Conservation (phyloP, 2,329 filamentous ascomycete species). For the Colletotrichum euphorbiae region DNA sequence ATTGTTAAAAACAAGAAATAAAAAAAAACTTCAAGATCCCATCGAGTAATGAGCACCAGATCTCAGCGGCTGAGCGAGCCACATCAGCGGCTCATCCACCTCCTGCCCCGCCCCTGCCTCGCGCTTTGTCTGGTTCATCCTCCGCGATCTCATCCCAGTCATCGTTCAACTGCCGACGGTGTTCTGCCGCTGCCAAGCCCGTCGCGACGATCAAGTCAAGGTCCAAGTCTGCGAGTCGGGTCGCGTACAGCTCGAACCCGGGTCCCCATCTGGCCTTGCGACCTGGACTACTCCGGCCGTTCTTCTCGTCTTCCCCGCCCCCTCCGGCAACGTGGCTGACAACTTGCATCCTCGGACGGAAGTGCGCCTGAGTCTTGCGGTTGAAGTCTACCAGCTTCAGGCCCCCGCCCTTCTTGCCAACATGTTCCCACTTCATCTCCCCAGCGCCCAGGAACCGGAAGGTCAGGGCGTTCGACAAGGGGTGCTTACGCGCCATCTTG, state of each 20-base stretch:
- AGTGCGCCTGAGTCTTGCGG: conserved; percentile 20
- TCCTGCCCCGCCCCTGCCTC: background rate
- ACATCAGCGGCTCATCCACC: no score
- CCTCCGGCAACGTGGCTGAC: background rate
- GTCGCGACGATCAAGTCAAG: conserved; percentile 37
- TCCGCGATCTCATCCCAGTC: conserved; percentile 23
- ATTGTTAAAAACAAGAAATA: background rate
- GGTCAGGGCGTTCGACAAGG: conserved; percentile 21
- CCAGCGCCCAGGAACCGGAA: conserved; percentile 31
- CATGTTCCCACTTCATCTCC: conserved; percentile 36
- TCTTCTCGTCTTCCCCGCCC: background rate
- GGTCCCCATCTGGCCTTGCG: conserved; percentile 7
- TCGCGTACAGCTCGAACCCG: conserved; percentile 34
- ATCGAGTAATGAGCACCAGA: conserved; percentile 19
- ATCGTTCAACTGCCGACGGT: conserved; percentile 34
- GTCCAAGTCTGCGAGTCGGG: conserved; percentile 31
- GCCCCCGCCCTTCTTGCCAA: conserved; percentile 15
- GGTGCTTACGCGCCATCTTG: conserved; percentile 32
- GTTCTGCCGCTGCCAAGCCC: conserved; percentile 37
- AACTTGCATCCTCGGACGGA: conserved; percentile 26
- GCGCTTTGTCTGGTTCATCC: background rate
- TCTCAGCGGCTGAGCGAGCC: background rate
- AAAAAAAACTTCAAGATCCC: background rate
- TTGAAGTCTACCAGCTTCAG: conserved; percentile 38
- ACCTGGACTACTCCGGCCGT: conserved; percentile 3